These are phyloP conservation scores for Penicillium canariense DNA, from an alignment of 495 filamentous ascomycete species.

Conservation along the genomic window DNA sequence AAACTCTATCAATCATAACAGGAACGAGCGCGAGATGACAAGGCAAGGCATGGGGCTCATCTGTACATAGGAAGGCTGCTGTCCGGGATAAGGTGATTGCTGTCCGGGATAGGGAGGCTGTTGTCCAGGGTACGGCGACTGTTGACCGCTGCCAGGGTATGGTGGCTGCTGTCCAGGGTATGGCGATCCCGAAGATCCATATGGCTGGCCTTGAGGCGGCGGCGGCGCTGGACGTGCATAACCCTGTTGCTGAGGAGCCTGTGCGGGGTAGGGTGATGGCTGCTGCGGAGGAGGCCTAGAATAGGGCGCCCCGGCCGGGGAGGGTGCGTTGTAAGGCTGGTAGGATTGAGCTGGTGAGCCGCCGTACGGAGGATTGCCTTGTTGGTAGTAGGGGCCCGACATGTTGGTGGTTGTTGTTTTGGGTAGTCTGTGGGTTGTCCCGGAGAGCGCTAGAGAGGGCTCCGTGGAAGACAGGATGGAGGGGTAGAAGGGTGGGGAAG, in stretches of 20 bases:
- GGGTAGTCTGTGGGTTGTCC: neutral
- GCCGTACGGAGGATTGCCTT: slow-evolving; percentile 39
- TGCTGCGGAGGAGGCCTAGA: slow-evolving; percentile 27
- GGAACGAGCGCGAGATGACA: slow-evolving; percentile 9
- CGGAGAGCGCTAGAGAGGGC: neutral
- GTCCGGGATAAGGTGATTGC: slow-evolving; percentile 13
- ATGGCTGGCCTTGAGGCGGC: slow-evolving; percentile 34
- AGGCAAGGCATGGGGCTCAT: slow-evolving; percentile 14
- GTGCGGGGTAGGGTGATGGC: slow-evolving; percentile 28
- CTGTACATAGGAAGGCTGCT: slow-evolving; percentile 32
- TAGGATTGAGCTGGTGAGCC: slow-evolving; percentile 39
- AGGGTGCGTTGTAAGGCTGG: slow-evolving; percentile 32
- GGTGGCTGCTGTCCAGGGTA: slow-evolving; percentile 26
- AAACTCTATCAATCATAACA: neutral
- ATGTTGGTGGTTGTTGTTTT: slow-evolving; percentile 26
- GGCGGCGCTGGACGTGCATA: slow-evolving; percentile 32
- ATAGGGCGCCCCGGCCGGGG: slow-evolving; percentile 35
- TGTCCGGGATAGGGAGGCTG: slow-evolving; percentile 14
- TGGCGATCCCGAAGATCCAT: slow-evolving; percentile 33
- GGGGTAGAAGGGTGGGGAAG: slow-evolving; percentile 13
- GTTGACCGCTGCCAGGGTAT: neutral
- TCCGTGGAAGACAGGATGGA: neutral
- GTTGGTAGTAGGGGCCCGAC: slow-evolving; percentile 40
- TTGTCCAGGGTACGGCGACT: slow-evolving; percentile 19
- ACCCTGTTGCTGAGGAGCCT: slow-evolving; percentile 26